Conservation (phyloP, 306 rosid species). For the Glycine latifolia region DNA sequence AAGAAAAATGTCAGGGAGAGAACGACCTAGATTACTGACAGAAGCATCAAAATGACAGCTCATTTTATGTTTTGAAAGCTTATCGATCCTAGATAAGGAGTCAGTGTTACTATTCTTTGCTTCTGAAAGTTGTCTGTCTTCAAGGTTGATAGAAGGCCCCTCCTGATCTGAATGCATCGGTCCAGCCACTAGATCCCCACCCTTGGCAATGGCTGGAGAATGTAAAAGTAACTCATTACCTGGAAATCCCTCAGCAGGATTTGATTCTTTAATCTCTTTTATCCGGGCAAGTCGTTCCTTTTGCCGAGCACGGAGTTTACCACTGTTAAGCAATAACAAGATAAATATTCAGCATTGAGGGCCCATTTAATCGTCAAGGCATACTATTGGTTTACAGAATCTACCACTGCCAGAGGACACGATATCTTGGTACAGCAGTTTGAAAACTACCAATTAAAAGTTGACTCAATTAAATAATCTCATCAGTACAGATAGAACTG, state of each 20-base stretch:
- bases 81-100: slow-evolving; percentile 65
- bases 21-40: slow-evolving; percentile 58
- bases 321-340: slow-evolving; percentile 64
- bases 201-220: slow-evolving; percentile 56
- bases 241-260: slow-evolving; percentile 56
- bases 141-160: slow-evolving; percentile 66
- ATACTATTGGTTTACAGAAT: slow-evolving; percentile 17
- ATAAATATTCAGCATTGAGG: slow-evolving; percentile 39
- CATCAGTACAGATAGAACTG: neutral
- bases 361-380: slow-evolving; percentile 33
- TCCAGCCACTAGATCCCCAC: slow-evolving; percentile 61
- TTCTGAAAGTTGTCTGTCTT: slow-evolving; percentile 63
- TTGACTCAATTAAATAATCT: slow-evolving; percentile 18
- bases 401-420: slow-evolving; percentile 31
- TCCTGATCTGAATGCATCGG: slow-evolving; percentile 59
- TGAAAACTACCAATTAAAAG: slow-evolving; percentile 35
- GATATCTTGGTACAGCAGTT: slow-evolving; percentile 1
- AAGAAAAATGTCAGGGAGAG: slow-evolving; percentile 63
- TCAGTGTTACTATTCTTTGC: slow-evolving; percentile 58
- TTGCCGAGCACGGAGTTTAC: slow-evolving; percentile 94
- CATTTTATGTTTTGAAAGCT: slow-evolving; percentile 60
- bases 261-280: slow-evolving; percentile 62
- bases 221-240: slow-evolving; percentile 53
- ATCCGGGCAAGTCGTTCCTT: slow-evolving; percentile 80
- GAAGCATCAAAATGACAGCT: slow-evolving; percentile 63